Evolutionary conservation across 306 rosid species (phyloP), one percentile per base, ranked within the genome.

Genomic region (Canavalia gladiata): DNA sequence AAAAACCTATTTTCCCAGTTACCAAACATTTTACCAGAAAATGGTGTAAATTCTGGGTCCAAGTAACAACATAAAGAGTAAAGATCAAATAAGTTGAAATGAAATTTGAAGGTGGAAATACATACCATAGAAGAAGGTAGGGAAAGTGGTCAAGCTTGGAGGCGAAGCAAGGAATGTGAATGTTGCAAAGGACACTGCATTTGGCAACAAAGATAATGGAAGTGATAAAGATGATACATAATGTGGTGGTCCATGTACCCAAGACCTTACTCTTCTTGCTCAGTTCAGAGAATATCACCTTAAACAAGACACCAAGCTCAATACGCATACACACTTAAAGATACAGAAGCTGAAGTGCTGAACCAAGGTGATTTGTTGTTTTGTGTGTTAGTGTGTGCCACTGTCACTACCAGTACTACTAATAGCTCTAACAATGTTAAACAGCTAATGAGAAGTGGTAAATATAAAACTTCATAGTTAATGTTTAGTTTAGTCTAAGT

Each of bases 111-210:
- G 41, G 42, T 37, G n/a, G 6, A 8, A 68, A 63, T 4, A 74
- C 90, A 54, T 56, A 89, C 94, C 92, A 7, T 83, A 65, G 56
- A 51, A 37, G 82, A 58, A 62, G 47, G 89, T 50, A 82, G 33
- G 72, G 60, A 74, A 78, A n/a, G 51, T 13, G 39, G 28, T 55
- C 29, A 64, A 75, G 62, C 75, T 71, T 75, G 76, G 79, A 72
- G 75, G 45, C 0, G 81, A 67, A 82, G 87, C 18, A 81, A 77
- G 8, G 29, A n/a, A 88, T 87, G 98, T 94, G 96, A 92, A 97
- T 94, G 94, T 5, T 49, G 76, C n/a, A 67, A 76, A 77, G 34
- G 69, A 18, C 31, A 71, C 6, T 46, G 83, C 42, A 80, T 79
- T 59, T 30, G 7, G 66, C 34, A 58, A 31, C 69, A 49, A 12